Evolutionary conservation across 2,329 filamentous ascomycete species (phyloP).

Genomic region (Didymella lethalis): DNA sequence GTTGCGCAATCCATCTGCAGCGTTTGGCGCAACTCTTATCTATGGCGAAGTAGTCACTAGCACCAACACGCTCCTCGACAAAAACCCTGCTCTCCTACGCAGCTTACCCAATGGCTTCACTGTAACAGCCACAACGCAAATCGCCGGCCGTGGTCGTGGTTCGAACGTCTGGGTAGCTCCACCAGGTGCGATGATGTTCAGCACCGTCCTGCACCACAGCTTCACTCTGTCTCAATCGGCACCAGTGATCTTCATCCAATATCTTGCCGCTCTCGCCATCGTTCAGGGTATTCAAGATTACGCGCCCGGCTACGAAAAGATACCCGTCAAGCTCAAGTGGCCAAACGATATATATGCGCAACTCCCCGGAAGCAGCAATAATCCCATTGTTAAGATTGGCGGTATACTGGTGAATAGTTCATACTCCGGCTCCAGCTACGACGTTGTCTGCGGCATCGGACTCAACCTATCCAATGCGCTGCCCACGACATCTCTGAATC

Average conservation of each 20-base stretch:
- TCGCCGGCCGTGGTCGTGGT: slow-evolving; percentile 87
- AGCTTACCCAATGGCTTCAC: slow-evolving; percentile 87
- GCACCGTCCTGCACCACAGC: slow-evolving; percentile 84
- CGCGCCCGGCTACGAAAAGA: slow-evolving; percentile 73
- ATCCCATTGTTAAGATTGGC: slow-evolving; percentile 82
- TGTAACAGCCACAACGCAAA: slow-evolving; percentile 82
- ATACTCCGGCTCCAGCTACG: slow-evolving; percentile 79
- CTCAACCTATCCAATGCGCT: slow-evolving; percentile 84
- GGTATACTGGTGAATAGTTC: slow-evolving; percentile 91
- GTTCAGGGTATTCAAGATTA: slow-evolving; percentile 85
- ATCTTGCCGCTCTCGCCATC: slow-evolving; percentile 86
- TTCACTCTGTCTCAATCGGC: slow-evolving; percentile 73
- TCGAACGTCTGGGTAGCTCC: slow-evolving; percentile 96
- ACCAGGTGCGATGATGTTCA: slow-evolving; percentile 85
- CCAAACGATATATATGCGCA: slow-evolving; percentile 81
- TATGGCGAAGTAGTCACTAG: slow-evolving; percentile 94
- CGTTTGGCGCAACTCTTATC: slow-evolving; percentile 80
- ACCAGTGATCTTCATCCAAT: slow-evolving; percentile 92
- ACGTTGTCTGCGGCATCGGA: slow-evolving; percentile 82
- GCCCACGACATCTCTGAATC: slow-evolving; percentile 86
- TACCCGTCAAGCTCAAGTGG: slow-evolving; percentile 93
- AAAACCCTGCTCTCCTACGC: slow-evolving; percentile 82
- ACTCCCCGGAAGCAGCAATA: slow-evolving; percentile 59
- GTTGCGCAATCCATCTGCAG: slow-evolving; percentile 61
- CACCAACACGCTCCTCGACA: slow-evolving; percentile 92